Conservation (phyloP, 352 stramenopile species). For the Thraustotheca clavata region DNA sequence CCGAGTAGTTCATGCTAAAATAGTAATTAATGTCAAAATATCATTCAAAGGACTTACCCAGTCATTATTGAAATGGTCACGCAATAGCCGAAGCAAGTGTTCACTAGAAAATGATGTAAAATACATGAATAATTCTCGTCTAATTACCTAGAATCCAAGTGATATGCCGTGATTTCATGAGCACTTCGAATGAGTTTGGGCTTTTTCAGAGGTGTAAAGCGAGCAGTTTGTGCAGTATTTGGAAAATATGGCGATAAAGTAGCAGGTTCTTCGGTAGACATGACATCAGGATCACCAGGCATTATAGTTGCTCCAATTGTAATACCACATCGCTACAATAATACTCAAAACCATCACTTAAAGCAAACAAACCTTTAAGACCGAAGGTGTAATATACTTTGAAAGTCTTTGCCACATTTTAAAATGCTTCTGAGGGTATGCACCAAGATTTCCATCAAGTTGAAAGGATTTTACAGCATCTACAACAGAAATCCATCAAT, state of each 20-base stretch:
- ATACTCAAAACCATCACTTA: neutral
- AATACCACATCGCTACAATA: slow-evolving; percentile 51
- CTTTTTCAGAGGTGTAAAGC: slow-evolving; percentile 51
- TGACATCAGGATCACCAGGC: slow-evolving; percentile 52
- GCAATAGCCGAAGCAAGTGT: neutral
- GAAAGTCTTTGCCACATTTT: slow-evolving; percentile 65
- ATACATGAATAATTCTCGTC: too few relatives aligned
- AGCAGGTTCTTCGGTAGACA: slow-evolving; percentile 20
- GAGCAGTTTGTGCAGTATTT: slow-evolving; percentile 60
- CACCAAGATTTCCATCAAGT: slow-evolving; percentile 62
- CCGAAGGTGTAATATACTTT: slow-evolving; percentile 47
- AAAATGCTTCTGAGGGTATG: slow-evolving; percentile 71
- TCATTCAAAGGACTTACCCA: neutral
- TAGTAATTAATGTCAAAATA: neutral
- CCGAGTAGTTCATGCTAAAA: slow-evolving; percentile 80
- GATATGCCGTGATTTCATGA: slow-evolving; percentile 54
- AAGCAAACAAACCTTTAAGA: slow-evolving; percentile 39
- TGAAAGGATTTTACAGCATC: slow-evolving; percentile 65
- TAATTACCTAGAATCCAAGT: slow-evolving; percentile 65
- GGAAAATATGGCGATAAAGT: slow-evolving; percentile 59
- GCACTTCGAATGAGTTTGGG: slow-evolving; percentile 28
- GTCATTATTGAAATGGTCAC: neutral
- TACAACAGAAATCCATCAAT: slow-evolving; percentile 21
- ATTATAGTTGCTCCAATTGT: slow-evolving; percentile 55
- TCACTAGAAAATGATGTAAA: neutral